Percentiles rank a stretch among this genome's conserved stretches.
phyloP scores from a whole-genome alignment of 2,329 filamentous ascomycete species.

The Periconia macrospinosa region DNA sequence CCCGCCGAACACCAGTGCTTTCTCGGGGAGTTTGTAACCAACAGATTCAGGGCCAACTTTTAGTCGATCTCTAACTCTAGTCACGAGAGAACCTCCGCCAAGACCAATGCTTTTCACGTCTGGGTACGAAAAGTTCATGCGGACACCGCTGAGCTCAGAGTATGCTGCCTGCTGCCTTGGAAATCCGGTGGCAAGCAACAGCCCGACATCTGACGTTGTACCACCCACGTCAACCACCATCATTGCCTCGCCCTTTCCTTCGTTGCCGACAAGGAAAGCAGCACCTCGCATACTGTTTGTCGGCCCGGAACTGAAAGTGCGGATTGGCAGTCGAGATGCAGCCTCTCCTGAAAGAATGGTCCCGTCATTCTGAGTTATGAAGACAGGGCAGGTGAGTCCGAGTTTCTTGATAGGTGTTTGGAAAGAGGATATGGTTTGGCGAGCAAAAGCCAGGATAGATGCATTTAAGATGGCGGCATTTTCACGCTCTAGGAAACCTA shows the following conservation, averaged over 20 bases:
- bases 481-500: constrained; percentile 54
- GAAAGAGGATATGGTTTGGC: constrained; percentile 50
- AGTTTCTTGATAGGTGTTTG: constrained; percentile 50
- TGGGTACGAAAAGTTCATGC: constrained; percentile 60
- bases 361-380: constrained; percentile 57
- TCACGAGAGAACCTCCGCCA: constrained; percentile 61
- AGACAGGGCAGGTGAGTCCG: constrained; percentile 51
- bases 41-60: constrained; percentile 65
- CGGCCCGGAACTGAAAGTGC: constrained; percentile 55
- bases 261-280: constrained; percentile 41
- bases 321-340: constrained; percentile 53
- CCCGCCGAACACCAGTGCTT: constrained; percentile 61
- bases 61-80: constrained; percentile 41
- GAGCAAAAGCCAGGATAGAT: constrained; percentile 51
- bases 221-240: constrained; percentile 70
- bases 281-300: constrained; percentile 59
- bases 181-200: constrained; percentile 63
- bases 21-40: constrained; percentile 58
- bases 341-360: constrained; percentile 52
- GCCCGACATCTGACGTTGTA: constrained; percentile 66
- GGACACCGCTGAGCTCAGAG: constrained; percentile 63
- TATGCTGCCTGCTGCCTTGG: constrained; percentile 66
- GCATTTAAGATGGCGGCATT: constrained; percentile 57
- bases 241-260: constrained; percentile 47
- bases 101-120: constrained; percentile 63